These are phyloP conservation scores for Neurospora intermedia DNA, from an alignment of 495 filamentous ascomycete genomes.

Conservation along the genomic window DNA sequence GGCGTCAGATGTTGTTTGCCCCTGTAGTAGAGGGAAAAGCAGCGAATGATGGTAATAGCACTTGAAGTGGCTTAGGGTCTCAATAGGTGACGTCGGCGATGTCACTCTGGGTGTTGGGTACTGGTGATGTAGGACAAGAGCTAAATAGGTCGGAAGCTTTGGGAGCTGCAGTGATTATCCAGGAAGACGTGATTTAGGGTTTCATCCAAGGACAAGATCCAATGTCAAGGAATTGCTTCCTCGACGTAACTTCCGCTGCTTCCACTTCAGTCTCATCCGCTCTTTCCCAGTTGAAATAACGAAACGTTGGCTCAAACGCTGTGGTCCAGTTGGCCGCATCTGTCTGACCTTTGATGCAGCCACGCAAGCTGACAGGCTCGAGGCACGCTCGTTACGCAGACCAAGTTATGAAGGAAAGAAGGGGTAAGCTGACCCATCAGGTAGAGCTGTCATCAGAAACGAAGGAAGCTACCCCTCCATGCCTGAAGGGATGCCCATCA, in stretches of 20 bases:
- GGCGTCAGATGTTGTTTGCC: background rate
- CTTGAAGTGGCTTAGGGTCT: background rate
- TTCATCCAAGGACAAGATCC: background rate
- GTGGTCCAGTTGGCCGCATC: background rate
- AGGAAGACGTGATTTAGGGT: background rate
- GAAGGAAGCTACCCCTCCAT: background rate
- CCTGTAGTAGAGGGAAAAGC: background rate
- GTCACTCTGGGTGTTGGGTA: background rate
- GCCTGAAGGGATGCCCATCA: background rate
- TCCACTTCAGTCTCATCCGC: background rate
- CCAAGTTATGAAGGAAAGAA: background rate
- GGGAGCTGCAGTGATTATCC: background rate
- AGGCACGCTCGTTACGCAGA: background rate
- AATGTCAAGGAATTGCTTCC: background rate
- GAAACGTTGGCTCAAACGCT: background rate
- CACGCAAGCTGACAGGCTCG: background rate
- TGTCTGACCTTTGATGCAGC: background rate
- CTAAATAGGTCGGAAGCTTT: background rate
- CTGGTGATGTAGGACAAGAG: background rate
- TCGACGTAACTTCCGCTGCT: background rate
- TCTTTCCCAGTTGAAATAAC: background rate
- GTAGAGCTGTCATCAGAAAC: background rate
- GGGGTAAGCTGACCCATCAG: background rate
- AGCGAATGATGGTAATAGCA: background rate
- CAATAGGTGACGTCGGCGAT: background rate